Evolutionary conservation across 2,329 filamentous ascomycete genomes (phyloP).

Genomic region (Claviceps sorghi): DNA sequence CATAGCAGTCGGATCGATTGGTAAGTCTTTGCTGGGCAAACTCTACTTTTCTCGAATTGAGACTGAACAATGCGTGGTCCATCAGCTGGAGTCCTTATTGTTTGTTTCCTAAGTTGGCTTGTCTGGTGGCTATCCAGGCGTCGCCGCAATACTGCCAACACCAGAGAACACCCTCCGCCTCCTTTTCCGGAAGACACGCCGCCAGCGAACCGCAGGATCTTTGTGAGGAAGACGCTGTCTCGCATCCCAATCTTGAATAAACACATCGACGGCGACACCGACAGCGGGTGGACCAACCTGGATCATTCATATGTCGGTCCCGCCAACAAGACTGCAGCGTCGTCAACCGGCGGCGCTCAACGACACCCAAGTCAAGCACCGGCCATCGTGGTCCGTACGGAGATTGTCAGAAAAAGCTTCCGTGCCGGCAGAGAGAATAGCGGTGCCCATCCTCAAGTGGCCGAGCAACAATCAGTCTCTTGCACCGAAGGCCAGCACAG

Average conservation of each 20-base stretch:
- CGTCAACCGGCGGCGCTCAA: not conserved
- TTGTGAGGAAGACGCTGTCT: slow-evolving; percentile 9
- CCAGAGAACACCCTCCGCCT: slow-evolving; percentile 16
- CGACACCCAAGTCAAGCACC: not conserved
- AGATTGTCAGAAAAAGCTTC: slow-evolving; percentile 4
- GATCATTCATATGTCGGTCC: slow-evolving; percentile 14
- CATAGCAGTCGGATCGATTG: slow-evolving; percentile 10
- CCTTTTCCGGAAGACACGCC: slow-evolving; percentile 1
- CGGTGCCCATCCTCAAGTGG: not conserved
- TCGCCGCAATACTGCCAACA: slow-evolving; percentile 15
- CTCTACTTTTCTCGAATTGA: not conserved
- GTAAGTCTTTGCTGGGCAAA: slow-evolving; percentile 5
- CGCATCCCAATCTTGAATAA: slow-evolving; percentile 23
- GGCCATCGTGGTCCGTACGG: slow-evolving; percentile 7
- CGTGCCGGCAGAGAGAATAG: not conserved
- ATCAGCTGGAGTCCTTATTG: slow-evolving; percentile 28
- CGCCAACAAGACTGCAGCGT: slow-evolving; percentile 5
- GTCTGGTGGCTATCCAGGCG: slow-evolving; percentile 21
- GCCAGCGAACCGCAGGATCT: slow-evolving; percentile 2
- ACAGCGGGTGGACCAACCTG: slow-evolving; percentile 21
- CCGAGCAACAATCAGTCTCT: slow-evolving; percentile 4
- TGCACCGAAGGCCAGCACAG: slow-evolving; percentile 6
- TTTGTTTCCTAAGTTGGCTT: slow-evolving; percentile 31
- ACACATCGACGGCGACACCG: slow-evolving; percentile 12
- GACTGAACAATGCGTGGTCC: not conserved